Base-by-base conservation (phyloP, 2,329 filamentous ascomycete genomes). In the Fusarium liriodendri region DNA sequence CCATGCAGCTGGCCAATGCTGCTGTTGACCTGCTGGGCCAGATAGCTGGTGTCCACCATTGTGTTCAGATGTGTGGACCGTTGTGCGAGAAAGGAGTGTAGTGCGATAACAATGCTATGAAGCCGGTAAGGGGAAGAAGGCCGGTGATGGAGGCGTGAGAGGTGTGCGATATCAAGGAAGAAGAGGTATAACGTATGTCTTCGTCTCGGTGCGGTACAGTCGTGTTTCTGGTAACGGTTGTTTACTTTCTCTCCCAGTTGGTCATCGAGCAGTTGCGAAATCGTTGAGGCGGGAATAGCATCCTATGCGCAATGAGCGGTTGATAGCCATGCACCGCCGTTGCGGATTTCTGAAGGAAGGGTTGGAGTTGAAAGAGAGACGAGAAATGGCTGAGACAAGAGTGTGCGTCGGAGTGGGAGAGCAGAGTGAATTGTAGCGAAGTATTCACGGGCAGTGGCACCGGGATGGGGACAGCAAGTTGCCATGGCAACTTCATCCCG, bases 1-100 rank as follows among this genome's bases (percentile, higher is more conserved):
- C 93, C 94, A 84, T 98, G 96, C 70, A 99, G 89, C 84, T 98
- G 95, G 83, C 91, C 91, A 82, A 98, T 95, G 81, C 98, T 98
- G 79, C 90, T 95, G 77, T 95, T 97, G 85, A 99, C 94, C 90
- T 98, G 97, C 83, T 97, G 95, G 78, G 95, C 94, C 81, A 98
- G 88, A 84, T 97, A 97, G 82, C 94, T 94, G 68, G 95, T 95
- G 85, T 98, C 95, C 92, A 98, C 73, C 73, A 75, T 75, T 22
- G 67, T 97, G 78, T 64, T 71, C 69, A n/a, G 29, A 37, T 58
- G 64, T 42, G 61, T 63, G 60, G 45, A 64, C 58, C 66, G 70
- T 67, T 52, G 69, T 37, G 37, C 37, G 54, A 60, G 55, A 69
- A 70, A 72, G 65, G 73, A 72, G 59, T 42, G 71, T 73, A 50